phyloP scores from a whole-genome alignment of 176 grass and related monocot genomes.

The Coix lacrymajobi region DNA sequence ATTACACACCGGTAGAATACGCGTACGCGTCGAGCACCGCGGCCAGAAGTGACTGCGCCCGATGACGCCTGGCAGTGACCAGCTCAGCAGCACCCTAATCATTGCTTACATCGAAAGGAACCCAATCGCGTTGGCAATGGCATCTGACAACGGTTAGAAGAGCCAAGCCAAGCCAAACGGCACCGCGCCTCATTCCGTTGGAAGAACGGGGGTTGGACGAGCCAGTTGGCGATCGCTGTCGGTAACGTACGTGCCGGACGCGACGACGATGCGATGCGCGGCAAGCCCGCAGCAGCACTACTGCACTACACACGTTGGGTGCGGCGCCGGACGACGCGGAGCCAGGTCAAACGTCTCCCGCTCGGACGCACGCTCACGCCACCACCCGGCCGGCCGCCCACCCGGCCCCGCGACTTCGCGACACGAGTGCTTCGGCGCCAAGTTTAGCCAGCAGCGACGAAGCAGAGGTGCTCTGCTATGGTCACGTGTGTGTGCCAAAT shows the following conservation, averaged over 20 bases:
- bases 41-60: too few relatives aligned
- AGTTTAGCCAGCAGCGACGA: background rate
- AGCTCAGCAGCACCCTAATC: background rate
- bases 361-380: background rate
- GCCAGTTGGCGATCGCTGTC: background rate
- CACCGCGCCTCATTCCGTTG: background rate
- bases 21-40: background rate
- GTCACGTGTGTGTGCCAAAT: background rate
- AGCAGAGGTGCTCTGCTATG: background rate
- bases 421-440: constrained; percentile 3
- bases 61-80: background rate
- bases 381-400: background rate
- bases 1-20: background rate
- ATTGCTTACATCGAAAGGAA: background rate
- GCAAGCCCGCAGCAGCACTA: too few relatives aligned
- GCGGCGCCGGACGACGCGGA: background rate
- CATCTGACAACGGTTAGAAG: background rate
- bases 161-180: background rate
- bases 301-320: background rate
- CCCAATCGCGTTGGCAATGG: background rate
- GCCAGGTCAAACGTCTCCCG: background rate
- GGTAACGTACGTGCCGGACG: background rate
- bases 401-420: background rate
- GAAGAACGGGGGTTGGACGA: background rate
- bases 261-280: background rate